These are phyloP conservation scores for Sugiyamaella qingdaonensis DNA, from an alignment of 805 yeast species.

Conservation along the genomic window DNA sequence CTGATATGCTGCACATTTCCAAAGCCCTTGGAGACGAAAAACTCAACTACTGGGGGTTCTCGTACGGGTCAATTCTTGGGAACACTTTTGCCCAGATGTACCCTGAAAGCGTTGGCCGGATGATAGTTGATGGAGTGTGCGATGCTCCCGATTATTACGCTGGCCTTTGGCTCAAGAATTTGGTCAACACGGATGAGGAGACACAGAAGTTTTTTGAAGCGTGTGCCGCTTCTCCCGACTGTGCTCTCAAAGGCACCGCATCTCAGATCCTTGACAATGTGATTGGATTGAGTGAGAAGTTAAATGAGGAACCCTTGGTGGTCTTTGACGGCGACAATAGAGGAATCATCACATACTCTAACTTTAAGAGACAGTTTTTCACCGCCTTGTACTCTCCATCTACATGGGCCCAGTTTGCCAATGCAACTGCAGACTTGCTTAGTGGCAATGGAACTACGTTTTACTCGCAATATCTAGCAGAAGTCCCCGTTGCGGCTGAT, in stretches of 20 bases:
- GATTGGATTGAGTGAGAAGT: conserved; percentile 3
- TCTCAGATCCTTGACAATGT: conserved; percentile 8
- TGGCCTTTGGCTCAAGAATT: conserved; percentile 18
- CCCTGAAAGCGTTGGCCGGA: conserved; percentile 19
- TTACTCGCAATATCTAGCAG: neutral
- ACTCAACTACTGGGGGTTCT: conserved; percentile 27
- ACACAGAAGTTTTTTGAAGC: conserved; percentile 13
- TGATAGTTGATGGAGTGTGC: conserved; percentile 24
- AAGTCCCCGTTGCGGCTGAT: neutral
- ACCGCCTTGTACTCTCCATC: conserved; percentile 18
- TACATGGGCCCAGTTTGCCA: conserved; percentile 17
- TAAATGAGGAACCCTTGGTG: conserved; percentile 11
- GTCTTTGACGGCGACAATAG: too few species aligned
- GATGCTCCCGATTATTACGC: conserved; percentile 20
- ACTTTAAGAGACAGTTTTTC: conserved; percentile 11
- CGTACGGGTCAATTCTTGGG: conserved; percentile 24
- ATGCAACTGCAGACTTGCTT: conserved; percentile 8
- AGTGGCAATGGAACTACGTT: conserved; percentile 14
- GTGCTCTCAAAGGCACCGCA: conserved; percentile 8
- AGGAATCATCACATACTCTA: conserved; percentile 14
- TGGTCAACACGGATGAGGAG: conserved; percentile 20
- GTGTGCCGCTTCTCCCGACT: conserved; percentile 10
- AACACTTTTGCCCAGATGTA: conserved; percentile 25
- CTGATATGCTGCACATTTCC: conserved; percentile 24
- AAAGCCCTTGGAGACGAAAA: conserved; percentile 23